Base-by-base conservation (phyloP, 2,329 filamentous ascomycete genomes). In the Ceratocystis smalleyi region DNA sequence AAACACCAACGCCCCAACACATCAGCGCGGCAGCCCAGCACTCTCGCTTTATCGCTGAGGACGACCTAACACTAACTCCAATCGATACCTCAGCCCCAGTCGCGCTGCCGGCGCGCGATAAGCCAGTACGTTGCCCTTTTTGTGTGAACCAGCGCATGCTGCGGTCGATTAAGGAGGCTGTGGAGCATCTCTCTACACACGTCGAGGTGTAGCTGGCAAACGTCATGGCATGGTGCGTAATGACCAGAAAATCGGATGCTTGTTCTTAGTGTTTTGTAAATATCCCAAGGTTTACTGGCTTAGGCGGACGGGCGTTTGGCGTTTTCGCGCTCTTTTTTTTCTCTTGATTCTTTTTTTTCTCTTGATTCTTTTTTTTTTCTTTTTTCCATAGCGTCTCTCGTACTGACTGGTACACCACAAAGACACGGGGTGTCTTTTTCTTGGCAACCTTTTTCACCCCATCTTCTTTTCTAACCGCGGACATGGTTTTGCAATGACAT, bases 101-200 rank as follows among this genome's bases (percentile, higher is more conserved):
- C 3, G 77, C 79, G 6, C 70, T 79, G 32, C 74, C 77, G 3
- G 71, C 73, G 5, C 74, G 75, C 40, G 79, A 83, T 43, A 72
- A 76, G 22, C 80, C 81, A 1, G 71, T 83, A 32, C 76, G 81
- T 19, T 84, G 82, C 68, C 82, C 82, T 0, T 84, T 83, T 68
- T 84, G 82, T 67, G 77, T 84, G 43, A 84, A 84, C 68, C 79
- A 82, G 68, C 76, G 82, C 5, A 82, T 84, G 81, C 75, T 84
- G 62, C 75, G 81, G 19, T 81, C 77, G 0, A 81, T 84, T 57
- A 83, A 82, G 71, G 82, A 84, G 70, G 80, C 82, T 3, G 81
- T 84, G 2, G 82, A 84, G 70, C 82, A 84, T 69, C 75, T 84
- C 76, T 81, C 81, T 10, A 83, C 81, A 1, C 82, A 84, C 67